Base-by-base conservation (phyloP, 2,329 filamentous ascomycete genomes). In the Arthrobotrys sphaeroides region DNA sequence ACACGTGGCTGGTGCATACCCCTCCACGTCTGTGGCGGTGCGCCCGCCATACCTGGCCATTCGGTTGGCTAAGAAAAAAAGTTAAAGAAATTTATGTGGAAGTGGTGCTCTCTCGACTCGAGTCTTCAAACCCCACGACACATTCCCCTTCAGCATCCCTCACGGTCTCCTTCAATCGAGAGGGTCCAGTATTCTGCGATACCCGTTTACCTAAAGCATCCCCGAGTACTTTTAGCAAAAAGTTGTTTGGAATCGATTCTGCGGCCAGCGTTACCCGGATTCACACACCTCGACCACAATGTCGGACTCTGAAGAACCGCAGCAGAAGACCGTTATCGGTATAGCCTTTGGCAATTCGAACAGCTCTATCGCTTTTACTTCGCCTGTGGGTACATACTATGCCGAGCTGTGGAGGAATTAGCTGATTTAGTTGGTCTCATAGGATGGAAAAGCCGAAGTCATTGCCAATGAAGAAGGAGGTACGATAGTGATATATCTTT, bases 381-480 rank as follows among this genome's bases (percentile, higher is more conserved):
- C 90, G 77, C 84, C 84, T 77, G 87, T 88, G 83, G 78, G 85
- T 53, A 26, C 33, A 61, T 40, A 22, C 31, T 5, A 13, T 4
- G 22, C 51, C 18, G 6, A n/a, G n/a, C 22, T 24, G 16, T 45
- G 12, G 40, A 20, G 13, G 42, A 57, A 38, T 55, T 77, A 43
- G 70, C 73, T 61, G 20, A 47, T 49, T 40, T n/a, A 60, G 67
- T 73, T 28, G 73, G 31, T 24, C 16, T 55, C 64, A 77, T 53
- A 55, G 87, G 94, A 98, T 81, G 94, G 96, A 84, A 96, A 96
- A 86, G 90, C 93, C 78, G 93, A 97, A 83, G 94, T 99, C 78
- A 98, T 99, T 85, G 95, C 95, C 82, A 98, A 99, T 85, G 95
- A 98, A 86, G 95, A 98, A 82, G 95, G 95, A 87, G 92, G 92